Percentiles rank a stretch among this genome's conserved stretches.
These are phyloP conservation scores for Simmondsia chinensis DNA, from an alignment of 148 eudicot genomes.

Conservation along the genomic window DNA sequence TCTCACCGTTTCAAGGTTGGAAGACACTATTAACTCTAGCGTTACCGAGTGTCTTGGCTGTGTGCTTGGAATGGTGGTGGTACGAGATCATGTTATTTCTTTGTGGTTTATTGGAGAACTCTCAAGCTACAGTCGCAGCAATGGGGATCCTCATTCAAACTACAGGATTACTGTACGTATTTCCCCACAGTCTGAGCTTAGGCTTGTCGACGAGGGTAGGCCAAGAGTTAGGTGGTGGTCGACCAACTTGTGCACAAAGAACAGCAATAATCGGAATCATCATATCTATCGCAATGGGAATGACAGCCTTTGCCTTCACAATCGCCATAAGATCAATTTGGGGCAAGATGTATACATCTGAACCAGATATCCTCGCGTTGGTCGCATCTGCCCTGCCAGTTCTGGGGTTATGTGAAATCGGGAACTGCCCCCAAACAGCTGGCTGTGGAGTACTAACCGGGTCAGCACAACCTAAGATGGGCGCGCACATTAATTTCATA, in stretches of 20 bases:
- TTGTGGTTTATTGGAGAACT: slow-evolving; percentile 60
- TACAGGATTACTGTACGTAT: slow-evolving; percentile 55
- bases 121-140: slow-evolving; percentile 65
- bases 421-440: slow-evolving; percentile 81
- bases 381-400: slow-evolving; percentile 49
- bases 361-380: slow-evolving; percentile 31
- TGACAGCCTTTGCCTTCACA: slow-evolving; percentile 30
- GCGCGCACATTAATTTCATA: slow-evolving; percentile 48
- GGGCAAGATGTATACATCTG: slow-evolving; percentile 69
- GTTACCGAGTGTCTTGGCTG: slow-evolving; percentile 51
- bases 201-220: slow-evolving; percentile 74
- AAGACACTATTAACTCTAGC: slow-evolving; percentile 47
- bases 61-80: slow-evolving; percentile 99
- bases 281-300: slow-evolving; percentile 29
- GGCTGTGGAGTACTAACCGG: slow-evolving; percentile 76
- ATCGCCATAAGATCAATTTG: slow-evolving; percentile 34
- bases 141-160: slow-evolving; percentile 83
- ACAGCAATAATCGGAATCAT: slow-evolving; percentile 45
- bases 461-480: slow-evolving; percentile 63
- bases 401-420: slow-evolving; percentile 70
- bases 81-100: slow-evolving; percentile 76
- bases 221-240: slow-evolving; percentile 68
- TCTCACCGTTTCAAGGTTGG: slow-evolving; percentile 68
- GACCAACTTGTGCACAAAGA: slow-evolving; percentile 40
- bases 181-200: slow-evolving; percentile 53